These are phyloP conservation scores for Podila epicladia DNA, from an alignment of 192 early-diverging fungal genomes.

Conservation along the genomic window DNA sequence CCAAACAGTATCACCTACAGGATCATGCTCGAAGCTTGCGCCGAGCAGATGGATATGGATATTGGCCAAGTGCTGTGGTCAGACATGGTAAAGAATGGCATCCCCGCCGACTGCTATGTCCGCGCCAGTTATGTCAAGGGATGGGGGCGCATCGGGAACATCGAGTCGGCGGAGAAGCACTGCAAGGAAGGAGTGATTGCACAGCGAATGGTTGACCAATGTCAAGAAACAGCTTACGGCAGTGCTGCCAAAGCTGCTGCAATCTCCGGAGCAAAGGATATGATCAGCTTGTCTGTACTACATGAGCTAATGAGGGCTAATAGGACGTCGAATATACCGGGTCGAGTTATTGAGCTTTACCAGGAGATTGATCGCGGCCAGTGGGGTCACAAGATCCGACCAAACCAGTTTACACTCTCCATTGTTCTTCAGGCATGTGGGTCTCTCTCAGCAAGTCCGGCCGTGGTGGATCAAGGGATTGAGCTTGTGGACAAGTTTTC, in stretches of 20 bases:
- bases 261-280: neutral
- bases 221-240: neutral
- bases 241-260: neutral
- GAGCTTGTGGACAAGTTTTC: constrained; percentile 11
- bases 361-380: constrained; percentile 25
- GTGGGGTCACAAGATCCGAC: constrained; percentile 23
- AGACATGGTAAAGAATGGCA: constrained; percentile 10
- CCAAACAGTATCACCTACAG: constrained; percentile 31
- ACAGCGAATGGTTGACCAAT: neutral
- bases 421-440: constrained; percentile 40
- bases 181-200: constrained; percentile 1
- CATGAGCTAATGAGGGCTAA: constrained; percentile 42
- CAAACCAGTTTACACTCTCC: constrained; percentile 32
- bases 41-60: constrained; percentile 50
- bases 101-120: constrained; percentile 17
- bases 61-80: constrained; percentile 18
- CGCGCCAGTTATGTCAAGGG: constrained; percentile 36
- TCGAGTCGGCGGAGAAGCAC: constrained; percentile 14
- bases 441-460: neutral
- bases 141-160: constrained; percentile 22
- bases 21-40: constrained; percentile 44
- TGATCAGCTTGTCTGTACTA: constrained; percentile 26
- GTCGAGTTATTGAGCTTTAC: constrained; percentile 22
- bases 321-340: constrained; percentile 8
- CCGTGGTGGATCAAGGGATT: constrained; percentile 19